Evolutionary conservation across 2,329 filamentous ascomycete species (phyloP), one percentile per base, ranked within the genome.

Genomic region (Stachybotrys echinatus): DNA sequence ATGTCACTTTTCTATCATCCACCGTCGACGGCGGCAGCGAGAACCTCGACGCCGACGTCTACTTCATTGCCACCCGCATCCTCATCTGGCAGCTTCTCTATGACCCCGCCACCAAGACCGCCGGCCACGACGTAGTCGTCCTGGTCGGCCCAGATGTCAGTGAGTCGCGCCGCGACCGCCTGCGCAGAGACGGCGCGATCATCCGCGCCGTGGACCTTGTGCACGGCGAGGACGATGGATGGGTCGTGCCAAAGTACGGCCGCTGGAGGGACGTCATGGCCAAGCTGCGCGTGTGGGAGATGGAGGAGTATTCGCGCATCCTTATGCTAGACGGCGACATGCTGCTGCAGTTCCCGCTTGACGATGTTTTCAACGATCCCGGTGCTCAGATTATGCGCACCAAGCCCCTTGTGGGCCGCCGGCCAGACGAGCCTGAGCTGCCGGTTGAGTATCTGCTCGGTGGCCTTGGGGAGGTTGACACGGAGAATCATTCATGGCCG

Each of bases 281-380:
- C 48, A 49, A 49, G 31, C 48, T 49, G n/a, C 48, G 48, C 23
- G 48, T 31, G 5, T 49, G 48, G 48, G 48, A 49, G 23, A 37
- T 49, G 38, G 42, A 37, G 12, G 48, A 49, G 40, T 49, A 49
- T 23, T 49, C 48, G n/a, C 48, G 48, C 17, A 23, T 49, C 10
- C 17, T 49, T 10, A 44, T 49, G 48, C 48, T 49, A 21, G 48
- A 49, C 31, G 48, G 48, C 22, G 48, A 49, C 42, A 49, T 45
- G 40, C 4, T 49, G 14, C 27, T 49, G 21, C 48, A 49, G 31
- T 44, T 40, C 5, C 27, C 48, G 6, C 48, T 49, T 40, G 48
- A 49, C 31, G 23, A 20, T 23, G 22, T 49, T 12, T 49, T 49
- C 48, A 5, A 49, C 3, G 48, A 49, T 18, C 42, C 48, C 19